phyloP scores from a whole-genome alignment of 345 rosid genomes.

The Clausena lansium region DNA sequence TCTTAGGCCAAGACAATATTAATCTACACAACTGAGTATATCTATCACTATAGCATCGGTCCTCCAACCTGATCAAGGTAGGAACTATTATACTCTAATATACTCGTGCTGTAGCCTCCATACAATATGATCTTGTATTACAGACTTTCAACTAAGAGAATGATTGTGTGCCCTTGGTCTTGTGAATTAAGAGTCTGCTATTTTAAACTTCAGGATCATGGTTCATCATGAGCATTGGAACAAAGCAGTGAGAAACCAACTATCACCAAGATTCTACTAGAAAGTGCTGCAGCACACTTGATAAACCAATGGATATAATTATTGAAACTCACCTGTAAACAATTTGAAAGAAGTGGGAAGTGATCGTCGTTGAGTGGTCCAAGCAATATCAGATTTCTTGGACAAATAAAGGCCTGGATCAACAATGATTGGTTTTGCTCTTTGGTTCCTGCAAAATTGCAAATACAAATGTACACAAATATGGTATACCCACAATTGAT shows the following conservation, averaged over 20 bases:
- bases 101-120: background rate
- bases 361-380: conserved; percentile 88
- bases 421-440: conserved; percentile 82
- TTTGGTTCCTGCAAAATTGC: conserved; percentile 72
- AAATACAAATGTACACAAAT: conserved; percentile 14
- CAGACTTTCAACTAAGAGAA: background rate
- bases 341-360: conserved; percentile 85
- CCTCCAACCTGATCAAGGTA: background rate
- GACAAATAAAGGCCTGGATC: conserved; percentile 96
- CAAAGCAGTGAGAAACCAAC: background rate
- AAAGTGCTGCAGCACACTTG: background rate
- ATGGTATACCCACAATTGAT: background rate
- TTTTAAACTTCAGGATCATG: background rate
- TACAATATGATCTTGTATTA: background rate
- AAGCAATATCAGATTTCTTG: conserved; percentile 79
- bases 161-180: background rate
- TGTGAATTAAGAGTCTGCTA: background rate
- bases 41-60: background rate
- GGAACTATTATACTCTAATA: background rate
- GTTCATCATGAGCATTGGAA: background rate
- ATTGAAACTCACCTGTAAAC: conserved; percentile 60
- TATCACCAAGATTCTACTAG: background rate
- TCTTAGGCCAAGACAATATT: background rate
- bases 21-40: background rate
- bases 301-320: conserved; percentile 9